Evolutionary conservation across 192 early-diverging fungal genomes (phyloP), one percentile per base, ranked within the genome.

Genomic region (Backusella luteola): DNA sequence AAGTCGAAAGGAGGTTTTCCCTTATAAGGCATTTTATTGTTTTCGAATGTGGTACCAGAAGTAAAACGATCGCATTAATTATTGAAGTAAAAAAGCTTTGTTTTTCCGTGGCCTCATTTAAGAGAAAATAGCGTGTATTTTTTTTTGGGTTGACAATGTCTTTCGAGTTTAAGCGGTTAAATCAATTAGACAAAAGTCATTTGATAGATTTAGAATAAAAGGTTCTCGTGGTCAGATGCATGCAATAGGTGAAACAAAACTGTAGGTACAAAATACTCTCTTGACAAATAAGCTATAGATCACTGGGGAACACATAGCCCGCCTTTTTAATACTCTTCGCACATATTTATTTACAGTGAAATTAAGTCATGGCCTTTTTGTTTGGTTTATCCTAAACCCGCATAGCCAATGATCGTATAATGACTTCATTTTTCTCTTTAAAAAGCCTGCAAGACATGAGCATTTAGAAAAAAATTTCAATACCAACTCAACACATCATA

Each of bases 231-330:
- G 23, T 32, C 19, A 26, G 11, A 14, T 21, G 53, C 53, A 63
- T 63, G 56, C 53, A 56, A 56, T 23, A 12, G 11, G 12, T 63
- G 56, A 63, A 63, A 63, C 56, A 29, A 9, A 63, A 29, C 12
- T 63, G 23, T 63, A 63, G 56, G 12, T 63, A 63, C 56, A 63
- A 23, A 63, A 63, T 11, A 29, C 2, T 14, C 12, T 29, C 9
- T 63, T 63, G 56, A 63, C 21, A 63, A 63, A 63, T 63, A 63
- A 63, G 56, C 56, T 63, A 56, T 21, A 56, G 21, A 39, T 39
- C 38, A 39, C 2, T 39, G 38, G 9, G 9, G 7, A 21, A 21
- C 53, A 39, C 53, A 56, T 21, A 21, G 21, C 56, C 56, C 56
- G 21, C 56, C 56, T 59, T 59, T 59, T 59, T 59, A 23, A 63